Evolutionary conservation across 108 stramenopile genomes (phyloP).

Genomic region (Conticribra weissflogii): DNA sequence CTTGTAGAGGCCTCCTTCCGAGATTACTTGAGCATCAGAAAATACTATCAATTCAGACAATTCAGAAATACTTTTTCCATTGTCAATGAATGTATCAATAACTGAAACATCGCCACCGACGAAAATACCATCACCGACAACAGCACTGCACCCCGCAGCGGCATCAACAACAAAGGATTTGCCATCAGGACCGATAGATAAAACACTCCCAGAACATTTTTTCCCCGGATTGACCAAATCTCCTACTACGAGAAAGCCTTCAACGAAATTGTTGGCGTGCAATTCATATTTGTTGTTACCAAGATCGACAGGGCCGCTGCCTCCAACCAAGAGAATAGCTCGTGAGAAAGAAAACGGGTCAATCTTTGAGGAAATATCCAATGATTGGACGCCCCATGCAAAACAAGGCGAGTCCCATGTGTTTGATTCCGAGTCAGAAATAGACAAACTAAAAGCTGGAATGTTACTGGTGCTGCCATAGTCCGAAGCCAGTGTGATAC

Average conservation of each 20-base stretch:
- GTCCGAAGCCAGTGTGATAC: slow-evolving; percentile 61
- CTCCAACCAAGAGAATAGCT: slow-evolving; percentile 18
- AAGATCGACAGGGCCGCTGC: slow-evolving; percentile 10
- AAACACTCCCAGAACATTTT: slow-evolving; percentile 29
- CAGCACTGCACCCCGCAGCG: slow-evolving; percentile 19
- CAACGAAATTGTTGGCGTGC: slow-evolving; percentile 33
- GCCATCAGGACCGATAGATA: slow-evolving; percentile 36
- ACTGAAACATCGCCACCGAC: slow-evolving; percentile 34
- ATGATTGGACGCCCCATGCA: slow-evolving; percentile 49
- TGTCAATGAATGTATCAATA: slow-evolving; percentile 34
- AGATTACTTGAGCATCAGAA: slow-evolving; percentile 30
- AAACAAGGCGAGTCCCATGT: slow-evolving; percentile 62
- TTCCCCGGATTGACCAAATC: slow-evolving; percentile 46
- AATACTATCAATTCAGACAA: slow-evolving; percentile 35
- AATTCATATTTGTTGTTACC: slow-evolving; percentile 30
- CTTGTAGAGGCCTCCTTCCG: slow-evolving; percentile 45
- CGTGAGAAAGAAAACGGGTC: slow-evolving; percentile 43
- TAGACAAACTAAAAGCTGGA: slow-evolving; percentile 39
- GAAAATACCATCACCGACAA: slow-evolving; percentile 23
- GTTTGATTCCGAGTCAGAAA: slow-evolving; percentile 37
- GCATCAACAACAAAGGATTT: slow-evolving; percentile 36
- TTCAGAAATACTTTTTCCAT: slow-evolving; percentile 33
- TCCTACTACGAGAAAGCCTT: slow-evolving; percentile 38
- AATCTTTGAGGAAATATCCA: slow-evolving; percentile 58
- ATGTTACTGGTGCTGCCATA: slow-evolving; percentile 49